A percentile compares a stretch with the other conserved stretches of the same genome.
These are phyloP conservation scores for Mycena filopes DNA, from an alignment of 768 basidiomycete species.

Conservation along the genomic window DNA sequence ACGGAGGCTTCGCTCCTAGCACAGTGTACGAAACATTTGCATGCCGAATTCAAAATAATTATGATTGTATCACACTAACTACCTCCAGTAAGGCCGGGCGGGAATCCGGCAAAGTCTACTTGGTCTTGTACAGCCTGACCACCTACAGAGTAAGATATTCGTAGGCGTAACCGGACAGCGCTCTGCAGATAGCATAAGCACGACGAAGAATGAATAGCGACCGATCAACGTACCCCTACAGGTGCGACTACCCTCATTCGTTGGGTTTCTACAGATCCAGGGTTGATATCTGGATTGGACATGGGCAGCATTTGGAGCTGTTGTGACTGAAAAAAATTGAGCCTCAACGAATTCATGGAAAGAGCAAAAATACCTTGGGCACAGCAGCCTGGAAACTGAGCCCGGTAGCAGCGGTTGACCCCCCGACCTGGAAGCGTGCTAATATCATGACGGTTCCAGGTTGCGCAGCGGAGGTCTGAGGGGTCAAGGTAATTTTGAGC, in stretches of 20 bases:
- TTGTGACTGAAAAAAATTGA: conserved; percentile 72
- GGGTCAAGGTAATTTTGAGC: conserved; percentile 88
- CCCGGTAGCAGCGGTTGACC: conserved; percentile 60
- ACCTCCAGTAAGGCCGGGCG: conserved; percentile 72
- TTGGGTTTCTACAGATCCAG: conserved; percentile 90
- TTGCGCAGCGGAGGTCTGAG: conserved; percentile 80
- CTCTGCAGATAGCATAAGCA: conserved; percentile 58
- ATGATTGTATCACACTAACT: conserved; percentile 41
- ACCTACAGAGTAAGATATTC: conserved; percentile 79
- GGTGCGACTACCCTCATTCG: conserved; percentile 94
- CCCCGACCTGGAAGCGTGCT: conserved; percentile 84
- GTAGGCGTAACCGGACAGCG: conserved; percentile 83
- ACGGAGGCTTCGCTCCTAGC: conserved; percentile 6
- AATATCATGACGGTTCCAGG: conserved; percentile 94
- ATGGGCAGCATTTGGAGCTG: conserved; percentile 98
- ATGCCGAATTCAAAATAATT: conserved; percentile 14
- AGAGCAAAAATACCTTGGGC: conserved; percentile 73
- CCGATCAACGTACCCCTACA: conserved; percentile 82
- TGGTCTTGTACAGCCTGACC: conserved; percentile 88
- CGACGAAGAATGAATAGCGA: not conserved
- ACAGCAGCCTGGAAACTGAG: conserved; percentile 98
- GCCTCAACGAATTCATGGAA: not conserved
- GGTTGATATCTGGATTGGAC: conserved; percentile 83
- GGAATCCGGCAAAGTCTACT: conserved; percentile 93
- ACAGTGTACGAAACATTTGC: not conserved